Evolutionary conservation across 2,329 filamentous ascomycete genomes (phyloP).

Genomic region (Helotiales sp.): DNA sequence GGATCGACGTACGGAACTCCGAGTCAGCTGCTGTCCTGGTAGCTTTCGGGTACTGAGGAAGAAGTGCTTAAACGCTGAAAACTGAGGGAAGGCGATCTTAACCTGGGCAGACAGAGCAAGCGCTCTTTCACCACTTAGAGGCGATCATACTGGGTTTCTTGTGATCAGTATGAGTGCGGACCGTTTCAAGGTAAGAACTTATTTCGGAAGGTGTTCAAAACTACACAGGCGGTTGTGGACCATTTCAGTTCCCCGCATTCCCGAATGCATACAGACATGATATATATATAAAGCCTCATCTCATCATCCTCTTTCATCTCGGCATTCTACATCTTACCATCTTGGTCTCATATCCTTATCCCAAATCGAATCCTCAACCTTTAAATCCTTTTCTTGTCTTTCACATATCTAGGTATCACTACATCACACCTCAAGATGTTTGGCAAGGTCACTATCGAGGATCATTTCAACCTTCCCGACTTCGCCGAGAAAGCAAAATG

Average conservation of each 20-base stretch:
- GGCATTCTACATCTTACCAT: neutral
- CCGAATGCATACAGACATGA: neutral
- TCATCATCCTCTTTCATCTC: neutral
- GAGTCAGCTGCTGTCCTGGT: neutral
- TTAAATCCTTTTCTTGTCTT: neutral
- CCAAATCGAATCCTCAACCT: neutral
- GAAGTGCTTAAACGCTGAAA: neutral
- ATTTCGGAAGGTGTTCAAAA: neutral
- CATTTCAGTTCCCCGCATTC: neutral
- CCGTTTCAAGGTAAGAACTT: neutral
- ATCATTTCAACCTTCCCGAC: slow-evolving; percentile 64
- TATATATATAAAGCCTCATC: neutral
- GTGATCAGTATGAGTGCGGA: neutral
- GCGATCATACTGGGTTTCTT: neutral
- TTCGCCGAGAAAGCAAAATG: slow-evolving; percentile 62
- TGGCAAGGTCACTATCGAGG: slow-evolving; percentile 66
- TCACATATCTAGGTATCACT: neutral
- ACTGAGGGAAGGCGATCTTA: neutral
- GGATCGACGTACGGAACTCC: neutral
- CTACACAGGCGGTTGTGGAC: neutral
- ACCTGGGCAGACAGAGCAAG: neutral
- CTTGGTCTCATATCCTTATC: neutral
- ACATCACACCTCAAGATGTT: slow-evolving; percentile 49
- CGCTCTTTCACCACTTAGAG: neutral
- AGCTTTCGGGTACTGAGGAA: neutral